phyloP scores from a whole-genome alignment of 306 rosid species.

The Cajanus cajan region DNA sequence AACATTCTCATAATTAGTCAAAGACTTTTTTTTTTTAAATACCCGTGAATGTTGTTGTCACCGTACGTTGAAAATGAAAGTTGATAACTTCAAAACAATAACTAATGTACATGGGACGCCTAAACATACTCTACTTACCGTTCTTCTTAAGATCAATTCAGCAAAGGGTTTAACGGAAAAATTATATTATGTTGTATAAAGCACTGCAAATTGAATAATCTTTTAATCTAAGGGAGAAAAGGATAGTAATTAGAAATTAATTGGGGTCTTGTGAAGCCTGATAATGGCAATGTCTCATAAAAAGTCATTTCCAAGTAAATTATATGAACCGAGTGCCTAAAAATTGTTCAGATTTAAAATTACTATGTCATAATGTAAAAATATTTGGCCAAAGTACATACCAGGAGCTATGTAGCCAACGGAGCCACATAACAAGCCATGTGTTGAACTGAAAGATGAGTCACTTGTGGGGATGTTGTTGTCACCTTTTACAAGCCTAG shows the following conservation, averaged over 20 bases:
- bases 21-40: no score
- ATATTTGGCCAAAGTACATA: conserved; percentile 27
- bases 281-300: not conserved
- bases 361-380: not conserved
- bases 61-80: no score
- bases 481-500: conserved; percentile 49
- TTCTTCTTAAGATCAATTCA: not conserved
- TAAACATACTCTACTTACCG: not conserved
- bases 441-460: conserved; percentile 50
- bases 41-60: no score
- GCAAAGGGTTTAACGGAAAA: not conserved
- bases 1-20: no score
- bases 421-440: conserved; percentile 71
- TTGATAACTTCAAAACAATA: no score
- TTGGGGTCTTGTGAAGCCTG: not conserved
- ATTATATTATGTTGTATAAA: not conserved
- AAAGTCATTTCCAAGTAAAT: not conserved
- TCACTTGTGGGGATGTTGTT: conserved; percentile 20
- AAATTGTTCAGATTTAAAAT: not conserved
- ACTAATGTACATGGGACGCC: no score
- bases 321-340: not conserved
- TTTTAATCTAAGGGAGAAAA: not conserved
- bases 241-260: not conserved
- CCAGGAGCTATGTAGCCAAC: conserved; percentile 82
- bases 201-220: not conserved